A percentile compares a stretch with the other conserved stretches of the same genome.
Conservation (phyloP, 208 protist species). For the Porcisia hertigi region DNA sequence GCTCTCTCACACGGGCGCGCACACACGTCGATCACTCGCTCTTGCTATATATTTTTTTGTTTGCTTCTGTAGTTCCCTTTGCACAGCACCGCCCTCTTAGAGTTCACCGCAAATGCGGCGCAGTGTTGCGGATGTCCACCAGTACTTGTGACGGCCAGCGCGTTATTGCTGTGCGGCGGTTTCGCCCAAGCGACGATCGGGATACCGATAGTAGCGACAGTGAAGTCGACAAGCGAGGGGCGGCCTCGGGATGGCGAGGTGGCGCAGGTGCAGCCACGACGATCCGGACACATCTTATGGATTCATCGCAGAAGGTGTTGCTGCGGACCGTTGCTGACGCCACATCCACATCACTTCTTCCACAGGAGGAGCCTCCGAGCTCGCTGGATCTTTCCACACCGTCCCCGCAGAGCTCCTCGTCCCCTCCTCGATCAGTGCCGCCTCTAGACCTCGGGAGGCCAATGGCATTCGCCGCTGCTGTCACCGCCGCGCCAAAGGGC, state of each 20-base stretch:
- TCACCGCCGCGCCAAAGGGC: neutral
- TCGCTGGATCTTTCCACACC: constrained; percentile 4
- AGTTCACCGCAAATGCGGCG: neutral
- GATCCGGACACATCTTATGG: neutral
- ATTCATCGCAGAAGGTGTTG: neutral
- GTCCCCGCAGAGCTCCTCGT: constrained; percentile 3
- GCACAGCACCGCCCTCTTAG: neutral
- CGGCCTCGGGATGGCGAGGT: neutral
- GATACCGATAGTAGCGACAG: constrained; percentile 12
- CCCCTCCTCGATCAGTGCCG: neutral
- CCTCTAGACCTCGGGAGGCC: neutral
- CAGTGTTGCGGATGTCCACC: neutral
- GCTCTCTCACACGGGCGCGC: neutral
- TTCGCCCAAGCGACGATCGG: neutral
- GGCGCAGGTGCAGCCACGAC: constrained; percentile 4
- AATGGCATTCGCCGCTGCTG: neutral
- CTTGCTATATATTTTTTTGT: neutral
- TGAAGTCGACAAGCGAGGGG: neutral
- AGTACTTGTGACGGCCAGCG: neutral
- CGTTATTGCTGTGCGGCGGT: neutral
- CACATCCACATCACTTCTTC: neutral
- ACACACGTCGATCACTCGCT: neutral
- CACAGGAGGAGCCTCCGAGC: neutral
- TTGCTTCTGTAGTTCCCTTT: neutral
- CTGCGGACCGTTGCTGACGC: neutral